Conservation (phyloP, 164 flowering plant species). For the Protea cynaroides region DNA sequence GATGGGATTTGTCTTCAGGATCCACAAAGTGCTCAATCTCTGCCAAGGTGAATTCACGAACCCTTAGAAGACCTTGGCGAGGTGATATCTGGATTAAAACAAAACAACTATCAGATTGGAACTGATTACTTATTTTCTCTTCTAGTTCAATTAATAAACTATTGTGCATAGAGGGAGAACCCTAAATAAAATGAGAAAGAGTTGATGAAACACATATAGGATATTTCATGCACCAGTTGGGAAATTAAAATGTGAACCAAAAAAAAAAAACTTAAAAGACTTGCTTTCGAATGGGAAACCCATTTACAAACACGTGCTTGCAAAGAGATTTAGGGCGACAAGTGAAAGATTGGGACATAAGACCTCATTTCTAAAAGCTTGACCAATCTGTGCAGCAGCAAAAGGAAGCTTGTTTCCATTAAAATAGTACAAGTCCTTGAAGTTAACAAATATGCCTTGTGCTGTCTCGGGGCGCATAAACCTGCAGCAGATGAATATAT, state of each 20-base stretch:
- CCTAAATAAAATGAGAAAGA: too few species aligned
- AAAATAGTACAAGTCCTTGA: conserved; percentile 70
- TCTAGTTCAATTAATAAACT: too few species aligned
- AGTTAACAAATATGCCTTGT: conserved; percentile 79
- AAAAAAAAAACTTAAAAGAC: too few species aligned
- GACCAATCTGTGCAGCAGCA: conserved; percentile 99
- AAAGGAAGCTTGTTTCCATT: conserved; percentile 97
- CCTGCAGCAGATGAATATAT: conserved; percentile 23
- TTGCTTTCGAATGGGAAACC: not conserved
- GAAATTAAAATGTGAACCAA: too few species aligned
- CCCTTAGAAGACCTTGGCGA: conserved; percentile 96
- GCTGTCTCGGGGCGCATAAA: conserved; percentile 84
- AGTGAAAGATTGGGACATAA: conserved; percentile 1
- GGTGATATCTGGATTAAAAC: conserved; percentile 72
- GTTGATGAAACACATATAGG: too few species aligned
- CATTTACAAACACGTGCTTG: not conserved
- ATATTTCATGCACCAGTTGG: too few species aligned
- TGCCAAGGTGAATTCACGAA: conserved; percentile 92
- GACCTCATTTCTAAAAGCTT: conserved; percentile 99
- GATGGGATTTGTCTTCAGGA: conserved; percentile 76
- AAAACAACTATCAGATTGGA: conserved; percentile 1
- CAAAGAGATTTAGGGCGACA: not conserved
- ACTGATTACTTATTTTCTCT: too few species aligned
- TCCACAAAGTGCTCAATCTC: conserved; percentile 99
- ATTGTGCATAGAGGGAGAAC: too few species aligned